Base-by-base conservation (phyloP, 768 basidiomycete genomes). In the Calocybe cyanea region DNA sequence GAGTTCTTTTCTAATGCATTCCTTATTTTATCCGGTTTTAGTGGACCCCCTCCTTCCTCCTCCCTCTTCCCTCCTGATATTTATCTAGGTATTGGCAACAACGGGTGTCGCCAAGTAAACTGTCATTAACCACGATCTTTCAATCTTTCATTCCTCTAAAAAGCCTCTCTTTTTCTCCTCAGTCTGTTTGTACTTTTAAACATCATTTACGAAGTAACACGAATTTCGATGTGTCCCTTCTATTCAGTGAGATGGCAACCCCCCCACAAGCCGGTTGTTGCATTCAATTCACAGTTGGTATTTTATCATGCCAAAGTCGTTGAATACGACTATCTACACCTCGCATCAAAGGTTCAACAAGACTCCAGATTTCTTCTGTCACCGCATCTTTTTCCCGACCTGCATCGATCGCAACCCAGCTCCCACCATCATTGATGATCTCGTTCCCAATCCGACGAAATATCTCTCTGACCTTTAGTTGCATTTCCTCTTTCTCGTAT, bases 401-500 rank as follows among this genome's bases (percentile, higher is more conserved):
- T 3, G 84, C 87, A 62, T 88, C 79, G 21, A 87, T 57, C 3
- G 63, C 63, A 1, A 76, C 67, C 85, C 85, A 87, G 41, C 51
- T 47, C 32, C 53, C 52, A 7, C 45, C 42, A 18, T 45, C 53
- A n/a, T 40, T 49, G 20, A 44, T 61, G 17, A 81, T 72, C 57
- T 86, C 83, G 24, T 61, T 60, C 0, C 74, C 77, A 43, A 90
- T 77, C 43, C 66, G 64, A 50, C 66, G 60, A 57, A 92, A 92
- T 1, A 79, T 63, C 19, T 68, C 63, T 24, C 83, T 64, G 20
- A 92, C 91, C 33, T 72, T 68, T 34, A 59, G 63, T 61, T 93
- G 91, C 67, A 91, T 71, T 46, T 85, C 85, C 49, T 78, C 76
- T 55, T 76, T 83, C 69, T 96, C 92, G 53, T 94, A 95, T 32